Percentiles rank a stretch among this genome's conserved stretches.
These are phyloP conservation scores for Penicillium paneum DNA, from an alignment of 2,329 filamentous ascomycete species.

Conservation along the genomic window DNA sequence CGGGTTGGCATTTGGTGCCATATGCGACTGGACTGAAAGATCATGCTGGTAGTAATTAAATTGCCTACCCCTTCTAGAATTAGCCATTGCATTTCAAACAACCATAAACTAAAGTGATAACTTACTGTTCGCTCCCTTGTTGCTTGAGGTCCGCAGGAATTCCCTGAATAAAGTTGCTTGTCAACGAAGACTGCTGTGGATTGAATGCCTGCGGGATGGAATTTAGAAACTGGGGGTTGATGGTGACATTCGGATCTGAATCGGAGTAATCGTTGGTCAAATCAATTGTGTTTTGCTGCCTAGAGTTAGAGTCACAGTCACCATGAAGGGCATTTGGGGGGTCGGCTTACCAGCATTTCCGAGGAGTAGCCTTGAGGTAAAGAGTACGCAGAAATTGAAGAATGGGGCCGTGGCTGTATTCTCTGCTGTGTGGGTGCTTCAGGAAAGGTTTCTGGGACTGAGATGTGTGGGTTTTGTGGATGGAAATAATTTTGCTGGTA, in stretches of 20 bases:
- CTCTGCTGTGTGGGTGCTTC: constrained; percentile 20
- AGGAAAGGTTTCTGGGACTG: constrained; percentile 29
- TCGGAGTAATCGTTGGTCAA: constrained; percentile 32
- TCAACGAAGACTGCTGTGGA: constrained; percentile 22
- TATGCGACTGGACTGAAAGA: constrained; percentile 24
- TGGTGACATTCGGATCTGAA: constrained; percentile 28
- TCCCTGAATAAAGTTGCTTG: constrained; percentile 30
- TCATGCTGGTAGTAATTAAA: constrained; percentile 31
- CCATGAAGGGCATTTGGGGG: neutral
- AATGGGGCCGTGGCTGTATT: constrained; percentile 15
- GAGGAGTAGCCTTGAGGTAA: constrained; percentile 28
- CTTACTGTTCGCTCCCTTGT: constrained; percentile 29
- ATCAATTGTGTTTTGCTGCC: constrained; percentile 28
- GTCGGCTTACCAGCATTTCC: constrained; percentile 23
- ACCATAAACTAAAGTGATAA: neutral
- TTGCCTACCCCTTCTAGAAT: constrained; percentile 9
- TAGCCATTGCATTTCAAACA: neutral
- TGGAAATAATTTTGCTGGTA: constrained; percentile 33
- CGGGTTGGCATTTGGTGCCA: constrained; percentile 5
- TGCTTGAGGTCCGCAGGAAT: constrained; percentile 28
- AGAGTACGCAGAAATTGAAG: constrained; percentile 26
- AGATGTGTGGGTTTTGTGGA: constrained; percentile 24
- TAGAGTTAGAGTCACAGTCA: constrained; percentile 11
- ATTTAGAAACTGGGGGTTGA: constrained; percentile 41
- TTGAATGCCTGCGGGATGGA: constrained; percentile 21